Evolutionary conservation across 495 filamentous ascomycete genomes (phyloP).

Genomic region (Penicillium cinerascens): DNA sequence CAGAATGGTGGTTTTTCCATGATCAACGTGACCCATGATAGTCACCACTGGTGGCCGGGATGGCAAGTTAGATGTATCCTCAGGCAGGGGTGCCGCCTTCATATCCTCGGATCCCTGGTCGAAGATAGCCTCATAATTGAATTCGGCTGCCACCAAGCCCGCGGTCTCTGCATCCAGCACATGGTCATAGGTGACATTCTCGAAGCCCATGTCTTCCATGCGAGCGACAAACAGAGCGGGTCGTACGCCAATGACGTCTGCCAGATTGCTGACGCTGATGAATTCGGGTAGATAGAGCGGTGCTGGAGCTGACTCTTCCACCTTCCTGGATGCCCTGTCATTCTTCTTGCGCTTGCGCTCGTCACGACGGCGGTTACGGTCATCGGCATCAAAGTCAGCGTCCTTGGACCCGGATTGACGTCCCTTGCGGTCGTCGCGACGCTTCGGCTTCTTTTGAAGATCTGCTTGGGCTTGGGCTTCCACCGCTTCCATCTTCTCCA

Average conservation of each 20-base stretch:
- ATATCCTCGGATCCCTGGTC: conserved; percentile 69
- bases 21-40: conserved; percentile 99
- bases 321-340: conserved; percentile 38
- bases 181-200: conserved; percentile 71
- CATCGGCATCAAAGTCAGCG: conserved; percentile 37
- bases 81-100: conserved; percentile 60
- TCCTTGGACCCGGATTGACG: conserved; percentile 26
- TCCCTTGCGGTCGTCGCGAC: conserved; percentile 24
- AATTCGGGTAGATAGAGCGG: conserved; percentile 83
- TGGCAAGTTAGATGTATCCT: conserved; percentile 69
- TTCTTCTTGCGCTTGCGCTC: conserved; percentile 48
- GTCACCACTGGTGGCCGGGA: conserved; percentile 89
- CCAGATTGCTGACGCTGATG: conserved; percentile 82
- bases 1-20: conserved; percentile 95
- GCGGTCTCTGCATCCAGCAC: conserved; percentile 88
- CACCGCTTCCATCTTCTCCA: conserved; percentile 19
- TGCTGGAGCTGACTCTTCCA: conserved; percentile 39
- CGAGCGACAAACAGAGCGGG: conserved; percentile 68
- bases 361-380: conserved; percentile 26
- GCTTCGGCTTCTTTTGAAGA: conserved; percentile 20
- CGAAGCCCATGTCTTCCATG: conserved; percentile 74
- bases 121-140: conserved; percentile 87
- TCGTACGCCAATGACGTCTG: conserved; percentile 69
- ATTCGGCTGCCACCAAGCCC: conserved; percentile 86
- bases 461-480: conserved; percentile 13